Percentiles rank a stretch among this genome's conserved stretches.
Evolutionary conservation across 1,139 yeast species (phyloP).

Genomic region (Suhomyces coccinellae): DNA sequence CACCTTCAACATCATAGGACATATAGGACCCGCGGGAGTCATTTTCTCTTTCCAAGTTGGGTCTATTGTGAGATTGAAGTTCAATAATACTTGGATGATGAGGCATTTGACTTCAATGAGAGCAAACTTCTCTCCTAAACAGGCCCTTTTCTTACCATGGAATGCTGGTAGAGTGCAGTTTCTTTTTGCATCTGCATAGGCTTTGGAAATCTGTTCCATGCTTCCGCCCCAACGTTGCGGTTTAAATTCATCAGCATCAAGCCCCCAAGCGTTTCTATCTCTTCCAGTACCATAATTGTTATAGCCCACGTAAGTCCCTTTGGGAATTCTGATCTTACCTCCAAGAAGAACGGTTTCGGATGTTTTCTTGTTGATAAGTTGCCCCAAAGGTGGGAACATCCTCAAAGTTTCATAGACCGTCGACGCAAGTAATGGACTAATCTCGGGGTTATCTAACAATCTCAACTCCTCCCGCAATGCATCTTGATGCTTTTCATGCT

Average conservation of each 20-base stretch:
- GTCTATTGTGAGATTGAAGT: constrained; percentile 38
- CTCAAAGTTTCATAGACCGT: constrained; percentile 52
- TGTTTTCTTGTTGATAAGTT: constrained; percentile 54
- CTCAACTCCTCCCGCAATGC: constrained; percentile 31
- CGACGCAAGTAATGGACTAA: constrained; percentile 1
- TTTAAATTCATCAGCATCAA: constrained; percentile 44
- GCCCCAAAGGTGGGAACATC: constrained; percentile 59
- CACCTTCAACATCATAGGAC: constrained; percentile 17
- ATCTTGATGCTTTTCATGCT: constrained; percentile 36
- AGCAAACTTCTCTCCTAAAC: constrained; percentile 63
- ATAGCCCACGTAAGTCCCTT: constrained; percentile 57
- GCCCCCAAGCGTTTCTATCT: constrained; percentile 51
- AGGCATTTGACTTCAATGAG: constrained; percentile 45
- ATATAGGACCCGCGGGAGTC: constrained; percentile 41
- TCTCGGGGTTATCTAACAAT: constrained; percentile 7
- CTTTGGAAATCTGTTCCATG: constrained; percentile 34
- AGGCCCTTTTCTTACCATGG: constrained; percentile 63
- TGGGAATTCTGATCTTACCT: constrained; percentile 46
- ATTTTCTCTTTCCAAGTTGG: constrained; percentile 51
- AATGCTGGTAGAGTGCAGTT: constrained; percentile 51
- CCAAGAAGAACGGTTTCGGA: constrained; percentile 41
- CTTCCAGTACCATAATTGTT: constrained; percentile 59
- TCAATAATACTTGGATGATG: constrained; percentile 34
- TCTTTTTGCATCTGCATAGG: constrained; percentile 47
- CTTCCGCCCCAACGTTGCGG: constrained; percentile 61